A percentile compares a stretch with the other conserved stretches of the same genome.
phyloP scores from a whole-genome alignment of 345 rosid genomes.

The Eucalyptus leucophloia region DNA sequence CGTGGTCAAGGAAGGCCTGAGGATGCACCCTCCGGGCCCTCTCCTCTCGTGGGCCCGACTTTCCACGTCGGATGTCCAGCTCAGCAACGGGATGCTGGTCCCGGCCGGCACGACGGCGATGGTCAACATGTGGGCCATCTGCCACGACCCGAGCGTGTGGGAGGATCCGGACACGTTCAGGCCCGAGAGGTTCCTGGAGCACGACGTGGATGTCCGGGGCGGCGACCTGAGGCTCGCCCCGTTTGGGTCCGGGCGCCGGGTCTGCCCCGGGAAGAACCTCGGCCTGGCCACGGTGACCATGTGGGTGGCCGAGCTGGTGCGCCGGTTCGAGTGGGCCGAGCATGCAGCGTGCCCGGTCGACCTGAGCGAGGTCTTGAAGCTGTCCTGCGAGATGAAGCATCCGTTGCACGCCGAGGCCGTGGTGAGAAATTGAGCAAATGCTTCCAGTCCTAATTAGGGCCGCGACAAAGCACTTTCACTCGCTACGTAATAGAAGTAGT shows the following conservation, averaged over 20 bases:
- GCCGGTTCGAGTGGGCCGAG: slow-evolving; percentile 42
- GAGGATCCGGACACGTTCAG: slow-evolving; percentile 33
- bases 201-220: slow-evolving; percentile 60
- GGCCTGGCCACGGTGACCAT: slow-evolving; percentile 54
- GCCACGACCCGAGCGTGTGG: slow-evolving; percentile 68
- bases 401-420: slow-evolving; percentile 46
- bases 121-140: slow-evolving; percentile 99
- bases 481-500: neutral
- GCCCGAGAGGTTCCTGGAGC: slow-evolving; percentile 57
- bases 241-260: slow-evolving; percentile 87
- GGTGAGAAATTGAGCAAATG: neutral
- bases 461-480: accelerated
- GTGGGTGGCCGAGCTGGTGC: slow-evolving; percentile 75
- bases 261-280: slow-evolving; percentile 77
- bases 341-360: slow-evolving; percentile 30
- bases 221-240: slow-evolving; percentile 74
- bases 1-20: slow-evolving; percentile 58
- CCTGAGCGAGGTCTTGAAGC: slow-evolving; percentile 59
- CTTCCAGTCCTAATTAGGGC: neutral
- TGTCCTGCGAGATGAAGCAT: slow-evolving; percentile 85
- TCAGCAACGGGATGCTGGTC: slow-evolving; percentile 65
- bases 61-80: slow-evolving; percentile 70
- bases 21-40: slow-evolving; percentile 94
- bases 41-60: slow-evolving; percentile 86
- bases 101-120: slow-evolving; percentile 82